phyloP scores from a whole-genome alignment of 208 protist genomes.

The Leishmania martiniquensis region DNA sequence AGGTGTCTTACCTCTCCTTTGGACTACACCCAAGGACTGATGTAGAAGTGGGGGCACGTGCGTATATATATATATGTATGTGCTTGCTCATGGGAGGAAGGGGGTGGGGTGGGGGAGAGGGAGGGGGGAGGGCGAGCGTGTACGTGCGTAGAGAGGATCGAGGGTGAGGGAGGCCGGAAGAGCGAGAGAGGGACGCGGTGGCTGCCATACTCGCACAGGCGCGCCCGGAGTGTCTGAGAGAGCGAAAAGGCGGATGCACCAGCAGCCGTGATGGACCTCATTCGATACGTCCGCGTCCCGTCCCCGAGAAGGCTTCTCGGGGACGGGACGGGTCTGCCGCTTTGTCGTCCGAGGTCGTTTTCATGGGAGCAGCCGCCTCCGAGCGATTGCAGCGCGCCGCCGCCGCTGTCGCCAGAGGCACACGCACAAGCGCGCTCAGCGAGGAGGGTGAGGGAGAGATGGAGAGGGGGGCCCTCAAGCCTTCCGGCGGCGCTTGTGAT shows the following conservation, averaged over 20 bases:
- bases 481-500: slow-evolving; percentile 72
- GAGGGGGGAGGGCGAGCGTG: neutral
- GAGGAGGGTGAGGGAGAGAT: neutral
- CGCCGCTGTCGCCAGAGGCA: neutral
- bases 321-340: neutral
- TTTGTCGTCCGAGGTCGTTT: neutral
- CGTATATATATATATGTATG: neutral
- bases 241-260: neutral
- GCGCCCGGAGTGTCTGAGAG: neutral
- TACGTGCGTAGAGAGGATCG: neutral
- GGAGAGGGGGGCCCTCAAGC: neutral
- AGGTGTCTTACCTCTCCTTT: too few species aligned
- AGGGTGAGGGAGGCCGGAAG: neutral
- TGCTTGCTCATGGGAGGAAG: neutral
- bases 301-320: too few species aligned
- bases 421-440: neutral
- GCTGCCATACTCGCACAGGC: neutral
- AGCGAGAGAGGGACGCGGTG: neutral
- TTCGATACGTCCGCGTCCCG: too few species aligned
- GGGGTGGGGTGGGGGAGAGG: too few species aligned
- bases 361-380: neutral
- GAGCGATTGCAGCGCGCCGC: too few species aligned
- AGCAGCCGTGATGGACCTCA: too few species aligned
- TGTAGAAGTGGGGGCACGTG: neutral
- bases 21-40: neutral